Percentiles rank a stretch among this genome's conserved stretches.
phyloP scores from a whole-genome alignment of 371 early-diverging fungal genomes.

The Actinomortierella ambigua region DNA sequence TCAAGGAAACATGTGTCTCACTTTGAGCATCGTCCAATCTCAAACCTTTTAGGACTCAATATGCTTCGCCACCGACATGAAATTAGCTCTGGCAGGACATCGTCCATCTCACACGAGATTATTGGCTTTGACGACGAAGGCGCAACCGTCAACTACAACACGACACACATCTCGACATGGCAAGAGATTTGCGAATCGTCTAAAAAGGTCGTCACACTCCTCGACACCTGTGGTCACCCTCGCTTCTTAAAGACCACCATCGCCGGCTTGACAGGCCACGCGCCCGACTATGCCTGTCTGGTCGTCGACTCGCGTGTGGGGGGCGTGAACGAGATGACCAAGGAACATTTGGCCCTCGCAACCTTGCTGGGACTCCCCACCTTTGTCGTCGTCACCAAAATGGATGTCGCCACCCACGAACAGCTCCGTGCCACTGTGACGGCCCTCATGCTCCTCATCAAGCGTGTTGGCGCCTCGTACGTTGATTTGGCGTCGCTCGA shows the following conservation, averaged over 20 bases:
- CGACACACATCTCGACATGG: constrained; percentile 75
- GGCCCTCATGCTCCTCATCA: constrained; percentile 26
- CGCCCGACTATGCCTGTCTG: constrained; percentile 89
- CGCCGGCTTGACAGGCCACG: constrained; percentile 85
- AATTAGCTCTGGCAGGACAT: constrained; percentile 86
- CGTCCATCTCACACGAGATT: constrained; percentile 87
- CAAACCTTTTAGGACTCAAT: constrained; percentile 57
- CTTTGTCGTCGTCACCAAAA: constrained; percentile 88
- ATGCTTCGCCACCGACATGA: constrained; percentile 91
- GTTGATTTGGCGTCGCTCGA: no score
- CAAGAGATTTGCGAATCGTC: constrained; percentile 79
- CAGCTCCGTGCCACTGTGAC: constrained; percentile 59
- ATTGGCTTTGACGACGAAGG: constrained; percentile 79
- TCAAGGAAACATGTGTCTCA: not conserved
- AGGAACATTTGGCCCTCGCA: constrained; percentile 86
- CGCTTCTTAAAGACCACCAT: constrained; percentile 92
- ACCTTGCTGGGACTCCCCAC: constrained; percentile 85
- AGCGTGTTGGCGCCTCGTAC: constrained; percentile 16
- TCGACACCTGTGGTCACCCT: constrained; percentile 92
- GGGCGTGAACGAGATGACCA: constrained; percentile 87
- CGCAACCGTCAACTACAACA: constrained; percentile 61
- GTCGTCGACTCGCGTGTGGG: constrained; percentile 85
- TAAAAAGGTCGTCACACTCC: constrained; percentile 82
- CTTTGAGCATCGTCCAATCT: not conserved
- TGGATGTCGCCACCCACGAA: constrained; percentile 85